Conservation (phyloP, 2,329 filamentous ascomycete genomes). For the Akanthomyces muscarius region DNA sequence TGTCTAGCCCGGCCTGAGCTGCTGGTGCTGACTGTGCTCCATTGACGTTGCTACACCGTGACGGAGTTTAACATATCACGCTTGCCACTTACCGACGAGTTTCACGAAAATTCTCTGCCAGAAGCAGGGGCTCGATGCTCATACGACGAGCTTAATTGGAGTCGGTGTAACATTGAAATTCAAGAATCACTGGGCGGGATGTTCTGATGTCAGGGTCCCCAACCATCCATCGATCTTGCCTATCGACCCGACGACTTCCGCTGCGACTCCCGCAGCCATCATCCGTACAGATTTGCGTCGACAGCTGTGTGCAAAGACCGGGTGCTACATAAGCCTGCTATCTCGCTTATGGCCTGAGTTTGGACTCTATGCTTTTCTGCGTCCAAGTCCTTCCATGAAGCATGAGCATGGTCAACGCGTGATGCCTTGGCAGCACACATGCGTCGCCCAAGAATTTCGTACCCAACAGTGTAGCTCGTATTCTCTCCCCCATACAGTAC, state of each 20-base stretch:
- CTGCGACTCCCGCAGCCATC: neutral
- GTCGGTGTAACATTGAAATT: neutral
- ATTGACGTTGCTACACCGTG: neutral
- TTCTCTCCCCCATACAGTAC: neutral
- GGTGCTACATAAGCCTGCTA: neutral
- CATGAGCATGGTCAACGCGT: neutral
- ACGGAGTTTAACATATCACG: conserved; percentile 1
- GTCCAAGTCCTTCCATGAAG: neutral
- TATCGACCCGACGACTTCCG: neutral
- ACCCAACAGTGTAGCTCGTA: neutral
- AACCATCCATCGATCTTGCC: neutral
- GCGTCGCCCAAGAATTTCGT: neutral
- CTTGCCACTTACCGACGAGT: conserved; percentile 1
- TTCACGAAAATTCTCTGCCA: neutral
- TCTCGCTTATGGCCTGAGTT: neutral
- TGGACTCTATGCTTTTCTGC: neutral
- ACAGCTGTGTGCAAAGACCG: neutral
- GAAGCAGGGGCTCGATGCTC: neutral
- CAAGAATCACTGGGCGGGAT: neutral
- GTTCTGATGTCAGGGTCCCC: neutral
- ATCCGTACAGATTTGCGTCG: neutral
- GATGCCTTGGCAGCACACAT: neutral
- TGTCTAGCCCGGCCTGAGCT: neutral
- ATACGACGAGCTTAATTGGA: neutral
- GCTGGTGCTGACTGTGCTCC: neutral